Conservation (phyloP, 176 grass and related monocot species). For the Thinopyrum elongatum region DNA sequence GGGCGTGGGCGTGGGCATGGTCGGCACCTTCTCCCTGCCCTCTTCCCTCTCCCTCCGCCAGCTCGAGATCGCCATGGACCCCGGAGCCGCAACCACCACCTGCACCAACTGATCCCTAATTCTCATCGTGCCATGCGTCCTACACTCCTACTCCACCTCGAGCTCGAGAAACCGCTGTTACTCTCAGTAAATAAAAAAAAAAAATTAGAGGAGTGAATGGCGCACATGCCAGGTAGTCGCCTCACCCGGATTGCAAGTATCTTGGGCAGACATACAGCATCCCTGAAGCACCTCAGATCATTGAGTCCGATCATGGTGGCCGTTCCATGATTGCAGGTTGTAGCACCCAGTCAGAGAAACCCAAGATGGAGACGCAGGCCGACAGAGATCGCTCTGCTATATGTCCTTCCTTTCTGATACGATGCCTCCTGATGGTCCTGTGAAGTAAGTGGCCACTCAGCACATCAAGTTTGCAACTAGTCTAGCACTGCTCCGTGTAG, state of each 20-base stretch:
- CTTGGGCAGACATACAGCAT: conserved; percentile 53
- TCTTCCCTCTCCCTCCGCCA: conserved; percentile 64
- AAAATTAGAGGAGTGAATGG: not conserved
- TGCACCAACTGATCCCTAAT: not conserved
- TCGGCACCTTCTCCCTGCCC: conserved; percentile 57
- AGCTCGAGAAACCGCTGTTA: too few species aligned
- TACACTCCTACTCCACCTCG: too few species aligned
- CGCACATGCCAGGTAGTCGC: conserved; percentile 22
- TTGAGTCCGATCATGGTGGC: conserved; percentile 46
- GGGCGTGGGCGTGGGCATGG: conserved; percentile 30
- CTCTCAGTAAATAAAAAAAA: too few species aligned
- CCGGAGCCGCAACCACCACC: conserved; percentile 17
- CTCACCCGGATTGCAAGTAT: conserved; percentile 57
- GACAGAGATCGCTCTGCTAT: conserved; percentile 40
- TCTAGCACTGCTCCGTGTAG: conserved; percentile 9
- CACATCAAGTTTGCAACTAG: not conserved
- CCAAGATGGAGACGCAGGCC: not conserved
- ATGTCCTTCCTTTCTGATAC: conserved; percentile 45
- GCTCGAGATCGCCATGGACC: conserved; percentile 75
- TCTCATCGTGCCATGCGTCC: too few species aligned
- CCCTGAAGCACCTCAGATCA: conserved; percentile 53
- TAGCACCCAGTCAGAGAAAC: conserved; percentile 19
- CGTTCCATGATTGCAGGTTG: conserved; percentile 19
- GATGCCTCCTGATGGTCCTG: not conserved
- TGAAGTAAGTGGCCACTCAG: too few species aligned